phyloP scores from a whole-genome alignment of 768 basidiomycete species.

The Hysterangium stoloniferum region DNA sequence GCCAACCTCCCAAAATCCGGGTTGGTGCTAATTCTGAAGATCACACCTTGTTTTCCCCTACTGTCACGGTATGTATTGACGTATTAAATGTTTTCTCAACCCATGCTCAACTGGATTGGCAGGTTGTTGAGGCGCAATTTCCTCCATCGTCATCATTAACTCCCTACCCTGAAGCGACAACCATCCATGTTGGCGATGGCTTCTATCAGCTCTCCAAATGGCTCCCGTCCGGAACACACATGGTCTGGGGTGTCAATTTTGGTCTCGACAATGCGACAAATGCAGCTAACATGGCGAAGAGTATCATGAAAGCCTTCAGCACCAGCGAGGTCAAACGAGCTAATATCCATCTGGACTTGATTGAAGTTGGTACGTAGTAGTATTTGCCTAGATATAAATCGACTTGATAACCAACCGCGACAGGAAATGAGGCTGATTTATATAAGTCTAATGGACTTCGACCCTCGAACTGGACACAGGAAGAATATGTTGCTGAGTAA shows the following conservation, averaged over 20 bases:
- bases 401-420: neutral
- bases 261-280: conserved; percentile 43
- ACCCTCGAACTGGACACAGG: conserved; percentile 28
- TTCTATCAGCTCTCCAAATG: conserved; percentile 47
- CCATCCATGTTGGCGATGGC: conserved; percentile 48
- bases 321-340: conserved; percentile 30
- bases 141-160: conserved; percentile 38
- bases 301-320: conserved; percentile 43
- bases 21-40: conserved; percentile 15
- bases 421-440: conserved; percentile 54
- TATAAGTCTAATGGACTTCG: conserved; percentile 41
- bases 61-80: conserved; percentile 3
- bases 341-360: conserved; percentile 43
- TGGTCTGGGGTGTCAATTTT: conserved; percentile 65
- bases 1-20: conserved; percentile 12
- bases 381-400: neutral
- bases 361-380: conserved; percentile 28
- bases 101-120: neutral
- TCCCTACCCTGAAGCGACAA: conserved; percentile 62
- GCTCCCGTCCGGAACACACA: conserved; percentile 49
- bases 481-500: conserved; percentile 44
- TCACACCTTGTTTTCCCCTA: conserved; percentile 8
- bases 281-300: conserved; percentile 37
- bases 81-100: neutral
- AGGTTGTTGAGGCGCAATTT: conserved; percentile 44